Base-by-base conservation (phyloP, 148 eudicot genomes). In the Fagopyrum homotropicum region DNA sequence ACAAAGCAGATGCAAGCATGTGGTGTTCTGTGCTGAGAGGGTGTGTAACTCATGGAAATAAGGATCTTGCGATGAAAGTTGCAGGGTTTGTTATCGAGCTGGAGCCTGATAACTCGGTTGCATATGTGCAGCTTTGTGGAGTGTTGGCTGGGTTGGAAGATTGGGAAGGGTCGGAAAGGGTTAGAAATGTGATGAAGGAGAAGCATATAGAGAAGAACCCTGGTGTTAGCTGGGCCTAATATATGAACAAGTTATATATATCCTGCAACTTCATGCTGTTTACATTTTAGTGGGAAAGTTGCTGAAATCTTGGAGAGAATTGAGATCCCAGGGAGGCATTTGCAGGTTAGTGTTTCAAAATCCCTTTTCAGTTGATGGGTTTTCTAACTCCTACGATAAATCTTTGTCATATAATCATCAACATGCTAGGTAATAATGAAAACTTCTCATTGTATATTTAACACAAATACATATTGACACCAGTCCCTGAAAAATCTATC, bases 21-120 rank as follows among this genome's bases (percentile, higher is more conserved):
- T 90, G 92, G 96, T 81, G 88, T 11, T 85, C 96, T 29, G 82
- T 95, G 75, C 81, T 95, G 48, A 86, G 91, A 82, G 97, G 96
- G 52, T 95, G 99, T 80, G 80, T 89, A 50, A 85, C 84, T 64
- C 91, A 84, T 85, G 99, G 93, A 49, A 78, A 90, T 69, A 84
- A 78, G 75, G 72, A 30, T 72, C 81, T 95, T 59, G 90, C 89
- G 7, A 81, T 85, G 84, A 85, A 83, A 73, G 88, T 90, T 45
- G 91, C 83, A 11, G 82, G 84, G 78, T 75, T 60, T 14, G 85
- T 90, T 72, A 86, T 75, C 26, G 80, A 70, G 70, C 86, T 95
- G 73, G 96, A 95, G 81, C 90, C 93, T 12, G 84, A 83, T 76
- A 88, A 90, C 82, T 82, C 93, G 17, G 85, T 79, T 75, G 92